A percentile compares a stretch with the other conserved stretches of the same genome.
These are phyloP conservation scores for Talaromyces sp. DNA, from an alignment of 2,329 filamentous ascomycete species.

Conservation along the genomic window DNA sequence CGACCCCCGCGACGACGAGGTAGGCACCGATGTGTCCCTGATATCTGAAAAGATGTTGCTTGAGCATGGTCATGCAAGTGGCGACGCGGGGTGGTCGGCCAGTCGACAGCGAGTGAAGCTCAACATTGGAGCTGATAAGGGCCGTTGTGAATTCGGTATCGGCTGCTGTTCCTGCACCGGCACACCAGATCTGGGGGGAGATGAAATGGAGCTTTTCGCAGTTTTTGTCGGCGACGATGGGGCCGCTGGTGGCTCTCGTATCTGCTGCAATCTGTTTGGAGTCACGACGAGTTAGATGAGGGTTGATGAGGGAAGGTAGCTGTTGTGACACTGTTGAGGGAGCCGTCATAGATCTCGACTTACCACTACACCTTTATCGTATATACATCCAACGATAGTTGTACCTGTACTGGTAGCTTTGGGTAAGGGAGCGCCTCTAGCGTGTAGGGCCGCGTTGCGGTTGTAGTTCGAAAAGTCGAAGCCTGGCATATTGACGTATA, in stretches of 20 bases:
- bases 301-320: neutral
- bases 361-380: slow-evolving; percentile 91
- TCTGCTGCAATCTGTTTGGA: slow-evolving; percentile 81
- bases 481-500: slow-evolving; percentile 70
- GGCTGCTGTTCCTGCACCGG: slow-evolving; percentile 92
- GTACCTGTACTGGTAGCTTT: slow-evolving; percentile 99
- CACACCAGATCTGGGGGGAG: slow-evolving; percentile 97
- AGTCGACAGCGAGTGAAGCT: slow-evolving; percentile 93
- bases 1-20: slow-evolving; percentile 92
- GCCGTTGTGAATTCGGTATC: slow-evolving; percentile 99
- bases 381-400: slow-evolving; percentile 97
- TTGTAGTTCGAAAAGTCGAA: slow-evolving; percentile 99
- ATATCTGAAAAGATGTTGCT: slow-evolving; percentile 98
- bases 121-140: slow-evolving; percentile 96
- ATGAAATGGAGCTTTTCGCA: slow-evolving; percentile 99
- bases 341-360: slow-evolving; percentile 37
- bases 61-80: slow-evolving; percentile 98
- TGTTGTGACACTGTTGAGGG: slow-evolving; percentile 13
- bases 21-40: slow-evolving; percentile 98
- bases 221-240: slow-evolving; percentile 99
- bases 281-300: slow-evolving; percentile 12
- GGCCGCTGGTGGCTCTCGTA: slow-evolving; percentile 92
- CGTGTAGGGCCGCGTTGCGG: slow-evolving; percentile 94
- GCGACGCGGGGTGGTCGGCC: slow-evolving; percentile 96
- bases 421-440: slow-evolving; percentile 86